Conservation (phyloP, 2,329 filamentous ascomycete species). For the Fusarium sp. region DNA sequence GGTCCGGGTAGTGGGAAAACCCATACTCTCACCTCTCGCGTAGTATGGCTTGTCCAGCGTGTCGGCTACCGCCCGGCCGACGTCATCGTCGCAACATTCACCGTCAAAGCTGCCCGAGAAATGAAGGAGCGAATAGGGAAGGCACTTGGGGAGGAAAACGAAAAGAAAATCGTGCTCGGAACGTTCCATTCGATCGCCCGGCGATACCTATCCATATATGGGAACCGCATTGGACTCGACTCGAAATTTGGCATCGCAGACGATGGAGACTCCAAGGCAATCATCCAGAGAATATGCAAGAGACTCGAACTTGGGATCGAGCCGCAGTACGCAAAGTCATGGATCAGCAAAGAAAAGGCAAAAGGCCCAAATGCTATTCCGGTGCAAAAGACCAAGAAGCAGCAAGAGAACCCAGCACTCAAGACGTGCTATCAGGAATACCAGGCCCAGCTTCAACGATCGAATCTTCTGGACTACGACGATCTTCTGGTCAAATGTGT, state of each 20-base stretch:
- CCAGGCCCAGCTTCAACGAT: slow-evolving; percentile 79
- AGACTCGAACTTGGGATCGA: slow-evolving; percentile 79
- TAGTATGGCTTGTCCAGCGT: slow-evolving; percentile 87
- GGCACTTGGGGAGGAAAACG: slow-evolving; percentile 83
- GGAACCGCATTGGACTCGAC: slow-evolving; percentile 84
- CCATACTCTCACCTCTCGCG: slow-evolving; percentile 92
- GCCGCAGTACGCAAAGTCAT: slow-evolving; percentile 77
- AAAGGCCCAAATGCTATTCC: slow-evolving; percentile 66
- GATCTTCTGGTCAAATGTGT: slow-evolving; percentile 90
- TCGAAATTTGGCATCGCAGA: slow-evolving; percentile 94
- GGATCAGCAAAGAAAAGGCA: slow-evolving; percentile 81
- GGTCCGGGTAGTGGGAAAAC: slow-evolving; percentile 88
- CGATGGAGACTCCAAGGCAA: slow-evolving; percentile 82
- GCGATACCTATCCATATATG: slow-evolving; percentile 87
- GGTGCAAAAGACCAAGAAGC: slow-evolving; percentile 55
- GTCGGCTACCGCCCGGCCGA: slow-evolving; percentile 84
- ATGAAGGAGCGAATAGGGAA: slow-evolving; percentile 91
- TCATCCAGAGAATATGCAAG: slow-evolving; percentile 88
- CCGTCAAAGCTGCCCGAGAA: slow-evolving; percentile 92
- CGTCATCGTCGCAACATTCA: slow-evolving; percentile 96
- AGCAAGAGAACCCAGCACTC: slow-evolving; percentile 70
- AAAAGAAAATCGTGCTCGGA: slow-evolving; percentile 85
- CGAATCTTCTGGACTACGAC: slow-evolving; percentile 94
- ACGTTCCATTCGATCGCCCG: slow-evolving; percentile 96
- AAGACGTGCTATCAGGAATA: slow-evolving; percentile 81